A percentile compares a stretch with the other conserved stretches of the same genome.
phyloP scores from a whole-genome alignment of 345 rosid species.

The Rhizophora mangle region DNA sequence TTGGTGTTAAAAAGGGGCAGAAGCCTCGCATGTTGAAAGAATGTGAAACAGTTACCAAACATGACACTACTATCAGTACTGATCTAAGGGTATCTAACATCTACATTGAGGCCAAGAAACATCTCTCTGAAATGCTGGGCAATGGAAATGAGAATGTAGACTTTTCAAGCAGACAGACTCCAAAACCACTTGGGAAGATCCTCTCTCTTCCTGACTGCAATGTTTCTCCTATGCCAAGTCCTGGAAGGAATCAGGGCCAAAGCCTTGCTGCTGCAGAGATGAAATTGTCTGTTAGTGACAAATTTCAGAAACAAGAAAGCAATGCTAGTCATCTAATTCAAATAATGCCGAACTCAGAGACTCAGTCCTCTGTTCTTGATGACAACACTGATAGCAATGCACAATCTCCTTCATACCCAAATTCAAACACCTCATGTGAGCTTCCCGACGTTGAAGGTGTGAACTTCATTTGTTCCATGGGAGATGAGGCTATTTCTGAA shows the following conservation, averaged over 20 bases:
- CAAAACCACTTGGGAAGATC: slow-evolving; percentile 72
- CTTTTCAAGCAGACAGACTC: slow-evolving; percentile 43
- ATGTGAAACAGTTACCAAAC: slow-evolving; percentile 27
- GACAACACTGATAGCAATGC: slow-evolving; percentile 20
- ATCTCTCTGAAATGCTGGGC: slow-evolving; percentile 77
- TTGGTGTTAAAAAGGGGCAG: slow-evolving; percentile 39
- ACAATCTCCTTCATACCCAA: slow-evolving; percentile 17
- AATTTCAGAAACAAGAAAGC: slow-evolving; percentile 40
- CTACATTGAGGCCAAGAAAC: slow-evolving; percentile 89
- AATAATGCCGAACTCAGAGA: slow-evolving; percentile 17
- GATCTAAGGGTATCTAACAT: slow-evolving; percentile 57
- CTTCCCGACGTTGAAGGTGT: slow-evolving; percentile 29
- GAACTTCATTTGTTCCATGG: slow-evolving; percentile 17
- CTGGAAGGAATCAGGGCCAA: slow-evolving; percentile 52
- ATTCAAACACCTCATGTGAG: slow-evolving; percentile 21
- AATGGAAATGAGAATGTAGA: slow-evolving; percentile 43
- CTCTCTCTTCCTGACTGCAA: slow-evolving; percentile 77
- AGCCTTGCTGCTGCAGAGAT: slow-evolving; percentile 45
- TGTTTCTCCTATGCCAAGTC: slow-evolving; percentile 61
- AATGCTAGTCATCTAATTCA: slow-evolving; percentile 29
- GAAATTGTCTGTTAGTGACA: slow-evolving; percentile 42
- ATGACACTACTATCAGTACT: slow-evolving; percentile 30
- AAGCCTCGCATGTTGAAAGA: slow-evolving; percentile 37
- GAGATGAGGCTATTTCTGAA: slow-evolving; percentile 33
- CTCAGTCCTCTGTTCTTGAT: slow-evolving; percentile 32